Evolutionary conservation across 306 rosid species (phyloP).

Genomic region (Lathyrus tuberosus): DNA sequence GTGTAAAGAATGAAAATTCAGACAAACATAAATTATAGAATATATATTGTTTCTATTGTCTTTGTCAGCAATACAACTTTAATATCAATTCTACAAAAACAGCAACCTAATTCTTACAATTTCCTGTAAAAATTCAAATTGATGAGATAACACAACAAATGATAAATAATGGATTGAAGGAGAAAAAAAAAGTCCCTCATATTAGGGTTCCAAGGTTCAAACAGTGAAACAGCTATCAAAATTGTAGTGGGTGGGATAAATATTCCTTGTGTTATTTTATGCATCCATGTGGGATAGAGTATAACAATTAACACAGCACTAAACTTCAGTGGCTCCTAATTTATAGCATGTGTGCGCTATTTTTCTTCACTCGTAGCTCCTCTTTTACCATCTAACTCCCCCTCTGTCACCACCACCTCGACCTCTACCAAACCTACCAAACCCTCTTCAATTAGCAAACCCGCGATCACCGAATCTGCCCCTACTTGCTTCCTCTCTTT

Average conservation of each 20-base stretch:
- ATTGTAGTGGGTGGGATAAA: conserved; percentile 1
- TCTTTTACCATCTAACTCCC: conserved; percentile 49
- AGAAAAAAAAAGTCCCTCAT: not conserved
- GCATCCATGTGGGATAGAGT: no score
- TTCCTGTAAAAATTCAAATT: conserved; percentile 27
- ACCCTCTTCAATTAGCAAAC: not conserved
- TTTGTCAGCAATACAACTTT: not conserved
- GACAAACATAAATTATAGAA: not conserved
- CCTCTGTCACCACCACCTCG: conserved; percentile 41
- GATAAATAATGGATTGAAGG: not conserved
- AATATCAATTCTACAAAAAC: conserved; percentile 29
- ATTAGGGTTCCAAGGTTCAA: not conserved
- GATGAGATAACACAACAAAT: conserved; percentile 1
- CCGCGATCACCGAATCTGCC: conserved; percentile 50
- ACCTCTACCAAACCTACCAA: conserved; percentile 46
- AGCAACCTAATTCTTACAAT: conserved; percentile 27
- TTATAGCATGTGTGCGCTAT: not conserved
- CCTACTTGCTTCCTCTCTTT: conserved; percentile 54
- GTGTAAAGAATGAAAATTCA: not conserved
- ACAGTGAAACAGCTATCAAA: conserved; percentile 21
- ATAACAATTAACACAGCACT: not conserved
- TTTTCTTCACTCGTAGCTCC: not conserved
- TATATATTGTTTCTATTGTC: not conserved
- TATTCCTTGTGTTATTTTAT: no score
- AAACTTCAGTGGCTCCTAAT: not conserved